Conservation (phyloP, 371 early-diverging fungal species). For the Chytridiales sp. region DNA sequence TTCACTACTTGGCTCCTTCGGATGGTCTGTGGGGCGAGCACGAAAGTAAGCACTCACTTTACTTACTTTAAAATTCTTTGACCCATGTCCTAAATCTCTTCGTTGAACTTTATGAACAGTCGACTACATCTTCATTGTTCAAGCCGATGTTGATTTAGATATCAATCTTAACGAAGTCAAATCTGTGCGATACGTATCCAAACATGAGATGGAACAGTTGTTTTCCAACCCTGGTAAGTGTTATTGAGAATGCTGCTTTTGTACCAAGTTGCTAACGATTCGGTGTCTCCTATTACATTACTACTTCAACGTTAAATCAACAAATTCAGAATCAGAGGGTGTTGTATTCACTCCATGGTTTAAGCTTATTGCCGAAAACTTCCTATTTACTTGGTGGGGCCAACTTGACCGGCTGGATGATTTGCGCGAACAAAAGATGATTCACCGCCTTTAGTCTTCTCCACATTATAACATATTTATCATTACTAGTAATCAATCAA, state of each 20-base stretch:
- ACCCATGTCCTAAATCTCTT: slow-evolving; percentile 4
- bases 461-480: too few species aligned
- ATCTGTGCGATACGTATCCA: slow-evolving; percentile 68
- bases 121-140: slow-evolving; percentile 85
- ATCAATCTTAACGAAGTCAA: slow-evolving; percentile 84
- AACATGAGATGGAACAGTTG: slow-evolving; percentile 70
- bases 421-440: slow-evolving; percentile 66
- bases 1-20: slow-evolving; percentile 92
- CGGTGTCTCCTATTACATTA: too few species aligned
- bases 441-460: slow-evolving; percentile 65
- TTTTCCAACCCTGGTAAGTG: slow-evolving; percentile 63
- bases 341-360: slow-evolving; percentile 93
- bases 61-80: slow-evolving; percentile 7
- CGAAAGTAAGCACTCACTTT: slow-evolving; percentile 62
- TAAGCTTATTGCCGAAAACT: slow-evolving; percentile 82
- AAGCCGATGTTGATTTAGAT: slow-evolving; percentile 64
- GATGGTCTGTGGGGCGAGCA: slow-evolving; percentile 98
- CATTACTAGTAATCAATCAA: too few species aligned
- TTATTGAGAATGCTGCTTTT: not conserved
- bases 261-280: not conserved
- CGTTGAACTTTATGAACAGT: slow-evolving; percentile 47
- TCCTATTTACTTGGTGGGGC: slow-evolving; percentile 95
- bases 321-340: slow-evolving; percentile 39
- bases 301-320: not conserved
- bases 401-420: slow-evolving; percentile 69